Percentiles rank a stretch among this genome's conserved stretches.
These are phyloP conservation scores for Thelephora ganbajun DNA, from an alignment of 768 basidiomycete genomes.

Conservation along the genomic window DNA sequence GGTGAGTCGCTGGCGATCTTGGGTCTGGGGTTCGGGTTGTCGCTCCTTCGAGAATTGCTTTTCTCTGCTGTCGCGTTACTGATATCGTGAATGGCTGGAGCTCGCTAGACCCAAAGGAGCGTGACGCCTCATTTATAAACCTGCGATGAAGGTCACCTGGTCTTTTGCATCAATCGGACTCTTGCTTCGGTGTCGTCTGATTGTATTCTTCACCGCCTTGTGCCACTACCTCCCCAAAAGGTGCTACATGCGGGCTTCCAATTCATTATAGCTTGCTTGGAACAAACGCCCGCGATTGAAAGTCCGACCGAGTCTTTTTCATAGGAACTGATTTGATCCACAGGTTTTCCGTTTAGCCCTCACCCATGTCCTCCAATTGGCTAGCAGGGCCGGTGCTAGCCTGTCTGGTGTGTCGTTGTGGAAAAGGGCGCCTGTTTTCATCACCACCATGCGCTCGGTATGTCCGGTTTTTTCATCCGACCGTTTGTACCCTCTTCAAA, in stretches of 20 bases:
- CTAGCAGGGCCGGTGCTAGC: conserved; percentile 66
- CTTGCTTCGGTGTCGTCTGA: conserved; percentile 1
- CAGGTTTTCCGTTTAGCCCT: conserved; percentile 31
- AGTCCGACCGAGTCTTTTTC: conserved; percentile 31
- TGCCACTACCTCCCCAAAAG: too few relatives aligned
- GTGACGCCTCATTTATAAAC: too few relatives aligned
- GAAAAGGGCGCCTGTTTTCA: not conserved
- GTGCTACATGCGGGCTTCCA: conserved; percentile 76
- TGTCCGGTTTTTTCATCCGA: too few relatives aligned
- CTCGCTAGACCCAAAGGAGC: too few relatives aligned
- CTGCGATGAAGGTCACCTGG: too few relatives aligned
- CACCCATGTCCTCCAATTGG: conserved; percentile 62
- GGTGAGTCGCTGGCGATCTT: too few relatives aligned
- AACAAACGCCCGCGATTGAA: conserved; percentile 55
- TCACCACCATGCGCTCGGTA: not conserved
- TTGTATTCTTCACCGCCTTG: not conserved
- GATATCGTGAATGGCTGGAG: too few relatives aligned
- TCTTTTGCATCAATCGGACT: conserved; percentile 12
- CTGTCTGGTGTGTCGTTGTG: conserved; percentile 42
- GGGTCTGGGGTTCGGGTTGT: too few relatives aligned
- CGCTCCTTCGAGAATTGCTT: too few relatives aligned
- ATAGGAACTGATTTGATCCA: not conserved
- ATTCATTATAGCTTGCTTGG: conserved; percentile 70
- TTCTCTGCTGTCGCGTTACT: too few relatives aligned
- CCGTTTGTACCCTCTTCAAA: too few relatives aligned